Conservation (phyloP, 2,329 filamentous ascomycete genomes). For the Penicillium janthinellum region DNA sequence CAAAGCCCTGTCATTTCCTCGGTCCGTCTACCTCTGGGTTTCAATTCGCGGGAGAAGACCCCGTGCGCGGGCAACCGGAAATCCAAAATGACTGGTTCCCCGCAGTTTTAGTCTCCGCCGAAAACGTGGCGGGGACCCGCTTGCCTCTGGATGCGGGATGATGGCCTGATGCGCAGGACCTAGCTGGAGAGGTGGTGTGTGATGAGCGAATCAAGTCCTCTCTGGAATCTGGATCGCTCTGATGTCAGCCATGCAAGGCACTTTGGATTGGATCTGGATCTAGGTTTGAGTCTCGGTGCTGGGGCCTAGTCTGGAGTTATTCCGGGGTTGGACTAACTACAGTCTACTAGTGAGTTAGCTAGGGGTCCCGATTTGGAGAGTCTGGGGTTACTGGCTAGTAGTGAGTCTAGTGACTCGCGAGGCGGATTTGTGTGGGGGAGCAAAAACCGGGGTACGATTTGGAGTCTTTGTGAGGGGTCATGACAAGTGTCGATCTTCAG, state of each 20-base stretch:
- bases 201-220: not conserved
- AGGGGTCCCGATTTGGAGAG: not conserved
- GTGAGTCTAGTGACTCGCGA: not conserved
- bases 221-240: not conserved
- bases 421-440: not conserved
- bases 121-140: not conserved
- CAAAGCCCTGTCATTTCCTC: not conserved
- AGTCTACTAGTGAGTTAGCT: too few relatives aligned
- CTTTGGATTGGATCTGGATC: conserved; percentile 1
- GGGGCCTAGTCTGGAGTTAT: not conserved
- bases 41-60: not conserved
- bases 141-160: not conserved
- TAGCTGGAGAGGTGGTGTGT: too few relatives aligned
- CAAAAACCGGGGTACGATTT: not conserved
- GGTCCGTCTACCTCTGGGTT: not conserved
- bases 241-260: not conserved
- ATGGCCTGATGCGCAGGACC: too few relatives aligned
- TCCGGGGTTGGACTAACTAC: not conserved
- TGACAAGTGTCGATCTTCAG: not conserved
- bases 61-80: not conserved
- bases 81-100: not conserved
- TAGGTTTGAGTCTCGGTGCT: not conserved
- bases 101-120: conserved; percentile 1
- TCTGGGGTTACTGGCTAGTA: not conserved
- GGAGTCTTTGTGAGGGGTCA: not conserved